These are phyloP conservation scores for Pulveroboletus ravenelii DNA, from an alignment of 768 basidiomycete species.

Conservation along the genomic window DNA sequence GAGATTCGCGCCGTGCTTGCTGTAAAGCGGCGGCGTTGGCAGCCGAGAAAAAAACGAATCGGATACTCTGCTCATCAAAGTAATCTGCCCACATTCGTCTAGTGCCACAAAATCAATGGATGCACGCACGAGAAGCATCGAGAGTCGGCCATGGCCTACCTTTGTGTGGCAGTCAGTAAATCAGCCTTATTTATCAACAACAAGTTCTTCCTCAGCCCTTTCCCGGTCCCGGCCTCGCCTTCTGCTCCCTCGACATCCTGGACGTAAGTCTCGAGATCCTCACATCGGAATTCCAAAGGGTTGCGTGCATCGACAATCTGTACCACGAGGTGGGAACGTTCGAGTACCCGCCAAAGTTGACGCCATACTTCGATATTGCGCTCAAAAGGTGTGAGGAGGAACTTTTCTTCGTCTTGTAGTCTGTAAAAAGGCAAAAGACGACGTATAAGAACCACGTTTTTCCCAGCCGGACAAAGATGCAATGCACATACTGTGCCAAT, in stretches of 20 bases:
- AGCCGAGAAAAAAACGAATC: constrained; percentile 92
- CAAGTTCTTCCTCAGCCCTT: constrained; percentile 67
- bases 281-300: constrained; percentile 87
- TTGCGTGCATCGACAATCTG: constrained; percentile 97
- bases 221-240: constrained; percentile 74
- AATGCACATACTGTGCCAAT: constrained; percentile 74
- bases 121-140: background rate
- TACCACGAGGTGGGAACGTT: constrained; percentile 89
- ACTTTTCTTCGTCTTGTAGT: constrained; percentile 78
- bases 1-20: constrained; percentile 56
- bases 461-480: background rate
- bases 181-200: constrained; percentile 96
- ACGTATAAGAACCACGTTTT: background rate
- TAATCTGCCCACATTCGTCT: constrained; percentile 90
- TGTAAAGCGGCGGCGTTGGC: constrained; percentile 83
- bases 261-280: constrained; percentile 86
- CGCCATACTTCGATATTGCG: constrained; percentile 98
- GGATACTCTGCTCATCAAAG: constrained; percentile 69
- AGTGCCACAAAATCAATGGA: constrained; percentile 28
- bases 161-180: constrained; percentile 78
- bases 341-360: constrained; percentile 95
- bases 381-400: constrained; percentile 95
- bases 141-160: constrained; percentile 44
- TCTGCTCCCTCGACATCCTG: constrained; percentile 78
- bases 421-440: constrained; percentile 34